phyloP scores from a whole-genome alignment of 768 basidiomycete species.

The Suillus spraguei region DNA sequence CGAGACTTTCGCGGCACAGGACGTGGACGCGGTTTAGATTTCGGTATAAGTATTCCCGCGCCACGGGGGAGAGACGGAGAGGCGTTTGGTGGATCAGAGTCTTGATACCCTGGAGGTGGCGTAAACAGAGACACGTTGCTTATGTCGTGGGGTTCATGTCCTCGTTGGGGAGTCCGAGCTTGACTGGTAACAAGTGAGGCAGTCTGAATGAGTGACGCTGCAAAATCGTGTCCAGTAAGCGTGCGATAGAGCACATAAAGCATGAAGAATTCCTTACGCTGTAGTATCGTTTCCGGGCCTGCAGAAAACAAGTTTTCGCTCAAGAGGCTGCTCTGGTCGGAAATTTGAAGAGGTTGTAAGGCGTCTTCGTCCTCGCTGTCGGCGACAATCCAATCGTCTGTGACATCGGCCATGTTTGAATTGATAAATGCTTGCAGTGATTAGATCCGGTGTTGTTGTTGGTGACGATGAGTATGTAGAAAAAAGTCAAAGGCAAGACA shows the following conservation, averaged over 20 bases:
- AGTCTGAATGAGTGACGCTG: slow-evolving; percentile 25
- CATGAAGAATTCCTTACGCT: not conserved
- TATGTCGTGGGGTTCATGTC: slow-evolving; percentile 7
- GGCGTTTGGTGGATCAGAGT: slow-evolving; percentile 13
- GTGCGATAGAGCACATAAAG: not conserved
- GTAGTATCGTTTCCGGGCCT: not conserved
- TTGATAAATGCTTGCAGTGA: not conserved
- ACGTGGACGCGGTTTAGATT: slow-evolving; percentile 32
- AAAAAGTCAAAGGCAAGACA: not conserved
- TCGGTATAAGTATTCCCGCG: slow-evolving; percentile 10
- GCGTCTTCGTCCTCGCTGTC: slow-evolving; percentile 48
- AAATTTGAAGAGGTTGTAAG: not conserved
- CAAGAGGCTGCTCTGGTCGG: not conserved
- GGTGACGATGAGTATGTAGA: not conserved
- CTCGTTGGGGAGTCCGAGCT: slow-evolving; percentile 19
- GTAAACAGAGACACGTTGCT: slow-evolving; percentile 31
- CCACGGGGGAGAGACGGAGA: slow-evolving; percentile 14
- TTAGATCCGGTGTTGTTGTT: slow-evolving; percentile 8
- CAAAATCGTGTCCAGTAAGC: not conserved
- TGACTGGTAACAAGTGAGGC: slow-evolving; percentile 18
- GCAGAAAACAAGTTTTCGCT: not conserved
- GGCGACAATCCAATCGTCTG: slow-evolving; percentile 46
- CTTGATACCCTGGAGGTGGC: slow-evolving; percentile 15
- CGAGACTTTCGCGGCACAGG: slow-evolving; percentile 20
- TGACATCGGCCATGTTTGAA: slow-evolving; percentile 13